Percentiles rank a stretch among this genome's conserved stretches.
These are phyloP conservation scores for Dioscorea alata DNA, from an alignment of 106 monocot genomes.

Conservation along the genomic window DNA sequence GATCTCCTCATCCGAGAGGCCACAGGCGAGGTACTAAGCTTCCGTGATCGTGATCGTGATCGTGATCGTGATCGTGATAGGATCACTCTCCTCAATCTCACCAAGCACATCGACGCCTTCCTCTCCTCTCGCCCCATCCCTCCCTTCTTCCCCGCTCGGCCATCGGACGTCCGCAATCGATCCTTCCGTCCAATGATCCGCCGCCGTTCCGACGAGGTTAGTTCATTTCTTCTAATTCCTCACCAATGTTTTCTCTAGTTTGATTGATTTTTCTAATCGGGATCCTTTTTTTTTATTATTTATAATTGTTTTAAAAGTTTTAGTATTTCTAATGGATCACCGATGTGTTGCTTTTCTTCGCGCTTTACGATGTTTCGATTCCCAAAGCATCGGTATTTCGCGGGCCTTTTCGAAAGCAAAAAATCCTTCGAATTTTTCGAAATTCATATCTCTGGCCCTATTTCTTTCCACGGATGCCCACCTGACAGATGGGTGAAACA, in stretches of 20 bases:
- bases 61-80: background rate
- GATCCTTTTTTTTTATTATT: background rate
- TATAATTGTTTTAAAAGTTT: background rate
- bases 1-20: conserved; percentile 21
- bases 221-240: background rate
- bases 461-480: too few relatives aligned
- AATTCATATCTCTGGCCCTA: too few relatives aligned
- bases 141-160: conserved; percentile 17
- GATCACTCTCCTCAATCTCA: background rate
- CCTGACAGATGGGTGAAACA: too few relatives aligned
- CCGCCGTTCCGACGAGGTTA: background rate
- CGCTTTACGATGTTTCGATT: background rate
- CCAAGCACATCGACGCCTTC: background rate
- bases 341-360: background rate
- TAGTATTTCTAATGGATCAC: background rate
- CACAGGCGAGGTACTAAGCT: conserved; percentile 7
- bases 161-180: background rate
- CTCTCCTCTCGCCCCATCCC: conserved; percentile 11
- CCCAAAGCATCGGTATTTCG: background rate
- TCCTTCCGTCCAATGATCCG: background rate
- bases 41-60: background rate
- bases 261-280: background rate
- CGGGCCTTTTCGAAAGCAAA: too few relatives aligned
- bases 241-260: background rate
- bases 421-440: too few relatives aligned